Evolutionary conservation across 495 filamentous ascomycete species (phyloP).

Genomic region (Talaromyces nanjingensis): DNA sequence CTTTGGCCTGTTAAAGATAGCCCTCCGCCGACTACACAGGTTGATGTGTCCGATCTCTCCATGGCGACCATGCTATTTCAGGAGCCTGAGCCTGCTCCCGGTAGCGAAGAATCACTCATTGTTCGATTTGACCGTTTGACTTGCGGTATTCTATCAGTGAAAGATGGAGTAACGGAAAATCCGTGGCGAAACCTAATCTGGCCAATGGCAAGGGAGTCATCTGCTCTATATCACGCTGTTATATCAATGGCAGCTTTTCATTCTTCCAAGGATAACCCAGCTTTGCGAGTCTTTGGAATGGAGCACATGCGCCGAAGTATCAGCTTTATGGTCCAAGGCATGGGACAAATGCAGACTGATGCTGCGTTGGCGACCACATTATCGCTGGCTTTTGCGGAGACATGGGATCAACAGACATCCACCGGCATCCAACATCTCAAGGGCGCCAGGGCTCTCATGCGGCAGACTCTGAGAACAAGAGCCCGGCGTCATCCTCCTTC

Average conservation of each 20-base stretch:
- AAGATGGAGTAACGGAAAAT: constrained; percentile 66
- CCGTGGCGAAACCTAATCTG: constrained; percentile 71
- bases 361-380: constrained; percentile 68
- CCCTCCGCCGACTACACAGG: not conserved
- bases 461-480: constrained; percentile 44
- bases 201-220: constrained; percentile 60
- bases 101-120: constrained; percentile 58
- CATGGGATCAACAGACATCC: constrained; percentile 70
- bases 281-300: constrained; percentile 58
- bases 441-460: constrained; percentile 60
- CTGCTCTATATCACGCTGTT: constrained; percentile 69
- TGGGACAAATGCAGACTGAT: constrained; percentile 56
- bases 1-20: constrained; percentile 19
- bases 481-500: constrained; percentile 23
- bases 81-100: constrained; percentile 40
- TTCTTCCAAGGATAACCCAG: constrained; percentile 50
- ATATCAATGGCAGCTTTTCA: constrained; percentile 73
- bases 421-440: constrained; percentile 69
- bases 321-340: constrained; percentile 46
- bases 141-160: constrained; percentile 69
- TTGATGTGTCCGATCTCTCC: not conserved
- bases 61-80: constrained; percentile 11
- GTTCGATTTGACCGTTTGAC: constrained; percentile 63
- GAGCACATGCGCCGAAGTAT: constrained; percentile 68
- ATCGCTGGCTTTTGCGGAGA: constrained; percentile 68